Base-by-base conservation (phyloP, 2,329 filamentous ascomycete genomes). In the Aspergillus persii region DNA sequence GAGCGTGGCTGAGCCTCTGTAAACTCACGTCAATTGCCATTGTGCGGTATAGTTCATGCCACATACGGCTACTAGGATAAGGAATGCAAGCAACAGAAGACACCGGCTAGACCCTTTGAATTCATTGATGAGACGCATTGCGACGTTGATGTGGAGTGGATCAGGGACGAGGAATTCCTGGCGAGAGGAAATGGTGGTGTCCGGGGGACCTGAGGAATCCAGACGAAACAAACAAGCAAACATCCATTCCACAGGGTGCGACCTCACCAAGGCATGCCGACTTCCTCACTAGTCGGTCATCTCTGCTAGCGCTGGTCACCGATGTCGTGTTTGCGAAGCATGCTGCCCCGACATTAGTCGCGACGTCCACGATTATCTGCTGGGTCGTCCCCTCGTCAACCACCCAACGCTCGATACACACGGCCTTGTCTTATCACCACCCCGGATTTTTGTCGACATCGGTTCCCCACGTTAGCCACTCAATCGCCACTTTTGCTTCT, bases 191-290 rank as follows among this genome's bases (percentile, higher is more conserved):
- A 30, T 53, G 36, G 55, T 62, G 56, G 54, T 48, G 56, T 61
- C 50, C 61, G n/a, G 54, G 58, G 62, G 56, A 63, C 54, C 50
- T 53, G 23, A 60, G 58, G 63, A 66, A 67, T 68, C 31, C 56
- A 61, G 47, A 55, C 31, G 57, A 57, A 65, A 65, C 64, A 68
- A 64, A 68, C 59, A 63, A 18, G 27, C 46, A 55, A 57, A 55
- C 39, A n/a, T 36, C 30, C 66, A 66, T 66, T 66, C 66, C 64
- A 61, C 59, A 44, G 30, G 23, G 3, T 36, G 59, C 53, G 48
- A 55, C 58, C 56, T 59, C 47, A 31, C 46, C 53, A 54, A 50
- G 61, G 63, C 48, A 66, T 67, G 64, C 51, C 50, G 41, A 5
- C 59, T 30, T 44, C 33, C 26, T 31, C 31, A 23, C 48, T 51